Percentiles rank a stretch among this genome's conserved stretches.
Evolutionary conservation across 2,329 filamentous ascomycete genomes (phyloP).

Genomic region (Rugonectria rugulosa): DNA sequence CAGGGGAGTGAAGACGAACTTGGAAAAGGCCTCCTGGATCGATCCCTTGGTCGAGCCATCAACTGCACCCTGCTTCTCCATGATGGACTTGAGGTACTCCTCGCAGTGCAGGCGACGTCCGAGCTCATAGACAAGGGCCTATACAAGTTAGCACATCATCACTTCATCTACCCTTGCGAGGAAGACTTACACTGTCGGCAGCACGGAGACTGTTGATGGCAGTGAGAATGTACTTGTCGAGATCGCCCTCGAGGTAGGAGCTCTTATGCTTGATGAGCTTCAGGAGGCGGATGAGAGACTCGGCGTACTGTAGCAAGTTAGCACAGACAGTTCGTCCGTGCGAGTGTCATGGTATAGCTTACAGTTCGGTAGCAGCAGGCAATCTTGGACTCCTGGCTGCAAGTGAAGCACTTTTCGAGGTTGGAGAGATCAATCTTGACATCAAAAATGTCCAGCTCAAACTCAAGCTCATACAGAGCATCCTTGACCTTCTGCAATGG

Average conservation of each 20-base stretch:
- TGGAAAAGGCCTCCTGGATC: slow-evolving; percentile 37
- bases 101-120: slow-evolving; percentile 39
- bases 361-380: slow-evolving; percentile 38
- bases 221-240: slow-evolving; percentile 39
- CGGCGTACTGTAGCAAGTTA: slow-evolving; percentile 37
- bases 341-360: background rate
- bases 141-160: background rate
- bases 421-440: slow-evolving; percentile 36
- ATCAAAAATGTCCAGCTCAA: slow-evolving; percentile 39
- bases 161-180: background rate
- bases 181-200: slow-evolving; percentile 37
- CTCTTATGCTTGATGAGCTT: slow-evolving; percentile 35
- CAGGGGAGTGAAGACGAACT: slow-evolving; percentile 38
- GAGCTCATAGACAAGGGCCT: slow-evolving; percentile 40
- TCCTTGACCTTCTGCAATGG: slow-evolving; percentile 28
- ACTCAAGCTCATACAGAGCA: slow-evolving; percentile 38
- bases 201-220: slow-evolving; percentile 40
- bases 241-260: slow-evolving; percentile 37
- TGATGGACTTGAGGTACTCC: slow-evolving; percentile 33
- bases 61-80: slow-evolving; percentile 41
- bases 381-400: slow-evolving; percentile 35
- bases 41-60: slow-evolving; percentile 39
- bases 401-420: slow-evolving; percentile 36
- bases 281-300: slow-evolving; percentile 38
- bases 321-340: background rate